Base-by-base conservation (phyloP, 805 yeast genomes). In the Saccharomyces mikatae region DNA sequence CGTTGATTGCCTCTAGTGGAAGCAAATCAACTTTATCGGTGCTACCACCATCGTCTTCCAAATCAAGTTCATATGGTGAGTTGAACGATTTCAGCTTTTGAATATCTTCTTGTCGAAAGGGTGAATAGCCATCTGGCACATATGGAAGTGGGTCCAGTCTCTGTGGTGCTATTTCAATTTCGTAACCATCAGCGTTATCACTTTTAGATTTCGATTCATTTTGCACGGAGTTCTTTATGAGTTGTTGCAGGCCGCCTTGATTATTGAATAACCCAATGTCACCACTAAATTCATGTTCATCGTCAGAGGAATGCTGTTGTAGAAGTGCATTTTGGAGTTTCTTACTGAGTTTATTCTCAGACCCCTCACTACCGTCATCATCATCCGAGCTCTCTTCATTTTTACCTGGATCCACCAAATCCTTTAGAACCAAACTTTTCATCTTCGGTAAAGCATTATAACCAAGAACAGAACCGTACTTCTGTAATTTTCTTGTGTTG, bases 121-220 rank as follows among this genome's bases (percentile, higher is more conserved):
- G 75, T n/a, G 74, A 74, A 57, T 74, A 68, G 46, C 75, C 76
- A 57, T 70, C 60, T 27, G 86, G 85, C 5, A 71, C 63, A 56
- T 77, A 75, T 2, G 76, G 74, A 26, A 74, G 57, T 24, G 73
- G 77, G 2, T 68, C 68, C 29, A 66, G 68, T 36, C 62, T 64
- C 24, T 66, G 64, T 5, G 86, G 79, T 24, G 75, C 76, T 46
- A 66, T 63, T 57, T 83, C 87, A n/a, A 82, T 70, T 51, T 76
- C 80, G 46, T 69, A 69, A 27, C 72, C 76, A 36, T 69, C 67
- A 14, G 55, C 67, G 30, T 53, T 59, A 14, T 54, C 59, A 11
- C 56, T 53, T 24, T 46, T 53, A 14, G 52, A 29, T n/a, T 49
- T 21, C 14, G 46, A 55, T 13, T 56, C 55, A 31, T 54, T 55